Evolutionary conservation across 2,329 filamentous ascomycete species (phyloP), one percentile per base, ranked within the genome.

Genomic region (Escovopsis sp.): DNA sequence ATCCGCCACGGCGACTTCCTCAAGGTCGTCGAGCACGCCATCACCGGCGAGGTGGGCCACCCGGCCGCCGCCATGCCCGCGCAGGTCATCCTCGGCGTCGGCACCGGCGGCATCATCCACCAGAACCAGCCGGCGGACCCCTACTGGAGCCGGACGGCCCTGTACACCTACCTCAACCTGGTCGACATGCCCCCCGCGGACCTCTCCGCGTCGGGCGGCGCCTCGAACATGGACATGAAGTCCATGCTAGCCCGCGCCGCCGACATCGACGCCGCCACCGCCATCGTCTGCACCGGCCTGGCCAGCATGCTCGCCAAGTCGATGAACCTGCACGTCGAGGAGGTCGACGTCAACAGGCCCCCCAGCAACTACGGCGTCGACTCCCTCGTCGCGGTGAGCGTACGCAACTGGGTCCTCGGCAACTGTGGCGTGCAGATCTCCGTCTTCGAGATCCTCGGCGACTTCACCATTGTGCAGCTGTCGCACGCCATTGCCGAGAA

Each of bases 41-140:
- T 76, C 46, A 61, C 58, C 0, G 57, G 53, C 27, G 58, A 60
- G 30, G 52, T 53, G 16, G 27, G 27, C 27, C 45, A 50, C 3
- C 48, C 48, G 1, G 47, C 49, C 4, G 40, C 53, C 5, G 41
- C 41, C 5, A 57, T 65, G 30, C 71, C 70, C 0, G 47, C 66
- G 0, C 70, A 73, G 46, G 51, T 74, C 14, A 58, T 70, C n/a
- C 64, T 70, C 15, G 68, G 70, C 7, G 64, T 73, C 11, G 71
- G 71, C 10, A 74, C 71, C 1, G 72, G 72, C 14, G 72, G 72
- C 1, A 58, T 74, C 13, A 62, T 71, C 11, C 54, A 55, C 5
- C 72, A 75, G 48, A 74, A 72, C 51, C 57, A 64, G 41, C 65
- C 68, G 0, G 58, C 63, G 0, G 71, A 74, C 45, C 69, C 71